Evolutionary conservation across 2,329 filamentous ascomycete species (phyloP).

Genomic region (Fusarium sp.): DNA sequence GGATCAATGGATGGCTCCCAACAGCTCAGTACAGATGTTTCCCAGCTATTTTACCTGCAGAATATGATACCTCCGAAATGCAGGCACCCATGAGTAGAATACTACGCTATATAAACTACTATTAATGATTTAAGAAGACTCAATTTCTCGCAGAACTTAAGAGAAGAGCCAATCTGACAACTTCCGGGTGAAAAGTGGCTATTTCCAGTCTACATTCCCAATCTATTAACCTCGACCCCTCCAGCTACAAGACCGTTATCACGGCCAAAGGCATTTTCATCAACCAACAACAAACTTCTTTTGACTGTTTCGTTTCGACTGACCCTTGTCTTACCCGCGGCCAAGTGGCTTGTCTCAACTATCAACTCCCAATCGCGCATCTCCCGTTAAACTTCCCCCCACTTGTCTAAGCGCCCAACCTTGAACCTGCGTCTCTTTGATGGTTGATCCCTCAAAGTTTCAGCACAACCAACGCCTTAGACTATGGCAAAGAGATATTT

Average conservation of each 20-base stretch:
- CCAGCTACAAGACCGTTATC: slow-evolving; percentile 16
- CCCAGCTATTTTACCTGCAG: no score
- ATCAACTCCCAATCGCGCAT: slow-evolving; percentile 42
- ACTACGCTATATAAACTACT: background rate
- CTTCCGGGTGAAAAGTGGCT: background rate
- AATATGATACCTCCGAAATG: background rate
- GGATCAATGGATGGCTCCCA: slow-evolving; percentile 12
- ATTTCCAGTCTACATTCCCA: background rate
- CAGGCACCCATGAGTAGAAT: background rate
- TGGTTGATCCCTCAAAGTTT: slow-evolving; percentile 10
- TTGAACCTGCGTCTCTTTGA: slow-evolving; percentile 21
- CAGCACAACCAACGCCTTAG: slow-evolving; percentile 4
- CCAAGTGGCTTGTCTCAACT: slow-evolving; percentile 43
- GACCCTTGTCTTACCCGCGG: slow-evolving; percentile 26
- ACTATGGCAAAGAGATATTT: slow-evolving; percentile 23
- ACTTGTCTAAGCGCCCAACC: slow-evolving; percentile 48
- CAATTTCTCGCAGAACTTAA: background rate
- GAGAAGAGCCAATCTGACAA: background rate
- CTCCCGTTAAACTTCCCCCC: slow-evolving; percentile 28
- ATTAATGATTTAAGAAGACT: background rate
- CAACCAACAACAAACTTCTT: background rate
- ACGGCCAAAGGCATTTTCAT: slow-evolving; percentile 10
- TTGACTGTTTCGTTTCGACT: slow-evolving; percentile 19
- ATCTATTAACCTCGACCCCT: slow-evolving; percentile 1
- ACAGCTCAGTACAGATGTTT: no score